These are phyloP conservation scores for Quercus agrifolia DNA, from an alignment of 306 rosid species.

Conservation along the genomic window DNA sequence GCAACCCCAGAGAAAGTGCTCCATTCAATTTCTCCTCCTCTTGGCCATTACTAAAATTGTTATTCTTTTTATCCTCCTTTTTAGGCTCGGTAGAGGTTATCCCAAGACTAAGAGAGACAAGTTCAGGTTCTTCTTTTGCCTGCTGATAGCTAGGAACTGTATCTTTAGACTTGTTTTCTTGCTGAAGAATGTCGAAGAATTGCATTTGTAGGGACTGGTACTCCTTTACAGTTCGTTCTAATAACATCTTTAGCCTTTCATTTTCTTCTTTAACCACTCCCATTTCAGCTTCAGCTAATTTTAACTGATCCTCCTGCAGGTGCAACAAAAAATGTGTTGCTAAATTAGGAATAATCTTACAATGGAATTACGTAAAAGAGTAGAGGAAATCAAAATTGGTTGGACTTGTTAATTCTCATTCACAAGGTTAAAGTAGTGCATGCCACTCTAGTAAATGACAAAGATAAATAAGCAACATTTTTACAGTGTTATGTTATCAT, in stretches of 20 bases:
- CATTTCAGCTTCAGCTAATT: slow-evolving; percentile 45
- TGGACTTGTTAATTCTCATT: neutral
- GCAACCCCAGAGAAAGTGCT: slow-evolving; percentile 46
- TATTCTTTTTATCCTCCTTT: slow-evolving; percentile 19
- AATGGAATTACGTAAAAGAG: neutral
- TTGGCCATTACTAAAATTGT: neutral
- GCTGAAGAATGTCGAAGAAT: slow-evolving; percentile 28
- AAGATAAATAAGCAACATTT: neutral
- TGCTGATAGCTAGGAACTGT: slow-evolving; percentile 4
- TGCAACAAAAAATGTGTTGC: neutral
- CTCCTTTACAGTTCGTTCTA: slow-evolving; percentile 29
- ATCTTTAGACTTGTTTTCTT: slow-evolving; percentile 17
- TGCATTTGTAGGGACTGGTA: slow-evolving; percentile 38
- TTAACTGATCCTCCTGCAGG: slow-evolving; percentile 30
- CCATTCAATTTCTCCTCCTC: slow-evolving; percentile 19
- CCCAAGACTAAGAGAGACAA: slow-evolving; percentile 62
- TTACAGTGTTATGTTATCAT: neutral
- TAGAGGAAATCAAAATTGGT: neutral
- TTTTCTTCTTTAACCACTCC: slow-evolving; percentile 54
- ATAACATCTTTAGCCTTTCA: slow-evolving; percentile 33
- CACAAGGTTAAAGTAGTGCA: too few relatives aligned
- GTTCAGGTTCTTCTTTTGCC: slow-evolving; percentile 23
- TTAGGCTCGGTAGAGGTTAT: slow-evolving; percentile 15
- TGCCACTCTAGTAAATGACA: too few relatives aligned
- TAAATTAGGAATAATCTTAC: neutral